phyloP scores from a whole-genome alignment of 2,329 filamentous ascomycete species.

The Macrophomina pseudophaseolina region DNA sequence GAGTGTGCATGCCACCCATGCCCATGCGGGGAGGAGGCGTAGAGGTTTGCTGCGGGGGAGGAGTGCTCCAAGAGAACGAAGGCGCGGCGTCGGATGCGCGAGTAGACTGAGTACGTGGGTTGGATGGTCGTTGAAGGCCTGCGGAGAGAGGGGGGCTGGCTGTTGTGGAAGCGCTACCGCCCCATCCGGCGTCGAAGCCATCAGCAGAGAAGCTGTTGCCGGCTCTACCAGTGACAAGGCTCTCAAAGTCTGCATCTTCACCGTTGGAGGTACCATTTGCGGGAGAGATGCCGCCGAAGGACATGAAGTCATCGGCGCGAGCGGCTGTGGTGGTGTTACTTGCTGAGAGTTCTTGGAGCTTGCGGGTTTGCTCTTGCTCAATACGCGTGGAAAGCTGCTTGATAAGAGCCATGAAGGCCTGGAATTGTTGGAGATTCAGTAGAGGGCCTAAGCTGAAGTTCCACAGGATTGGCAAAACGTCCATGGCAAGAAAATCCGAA shows the following conservation, averaged over 20 bases:
- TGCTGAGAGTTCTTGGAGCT: constrained; percentile 81
- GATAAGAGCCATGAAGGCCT: constrained; percentile 87
- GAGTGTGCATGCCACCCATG: neutral
- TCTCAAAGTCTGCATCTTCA: constrained; percentile 81
- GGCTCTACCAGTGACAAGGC: constrained; percentile 77
- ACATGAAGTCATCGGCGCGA: constrained; percentile 70
- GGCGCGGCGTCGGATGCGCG: constrained; percentile 40
- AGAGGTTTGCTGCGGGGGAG: constrained; percentile 33
- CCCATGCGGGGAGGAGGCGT: constrained; percentile 15
- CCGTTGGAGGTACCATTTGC: constrained; percentile 63
- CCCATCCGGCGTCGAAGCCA: constrained; percentile 52
- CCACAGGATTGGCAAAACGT: constrained; percentile 90
- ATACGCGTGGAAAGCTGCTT: constrained; percentile 78
- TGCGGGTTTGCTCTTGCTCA: constrained; percentile 86
- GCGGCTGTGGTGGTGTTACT: constrained; percentile 58
- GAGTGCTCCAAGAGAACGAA: constrained; percentile 54
- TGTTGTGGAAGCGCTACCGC: constrained; percentile 37
- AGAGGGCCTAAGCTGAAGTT: constrained; percentile 88
- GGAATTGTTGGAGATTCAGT: constrained; percentile 83
- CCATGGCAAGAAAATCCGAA: constrained; percentile 88
- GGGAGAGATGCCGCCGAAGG: constrained; percentile 61
- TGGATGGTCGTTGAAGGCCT: constrained; percentile 37
- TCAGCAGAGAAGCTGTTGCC: constrained; percentile 44
- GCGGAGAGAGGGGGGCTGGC: constrained; percentile 36
- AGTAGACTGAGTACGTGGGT: constrained; percentile 34